Evolutionary conservation across 2,329 filamentous ascomycete species (phyloP).

Genomic region (Onygenales sp.): DNA sequence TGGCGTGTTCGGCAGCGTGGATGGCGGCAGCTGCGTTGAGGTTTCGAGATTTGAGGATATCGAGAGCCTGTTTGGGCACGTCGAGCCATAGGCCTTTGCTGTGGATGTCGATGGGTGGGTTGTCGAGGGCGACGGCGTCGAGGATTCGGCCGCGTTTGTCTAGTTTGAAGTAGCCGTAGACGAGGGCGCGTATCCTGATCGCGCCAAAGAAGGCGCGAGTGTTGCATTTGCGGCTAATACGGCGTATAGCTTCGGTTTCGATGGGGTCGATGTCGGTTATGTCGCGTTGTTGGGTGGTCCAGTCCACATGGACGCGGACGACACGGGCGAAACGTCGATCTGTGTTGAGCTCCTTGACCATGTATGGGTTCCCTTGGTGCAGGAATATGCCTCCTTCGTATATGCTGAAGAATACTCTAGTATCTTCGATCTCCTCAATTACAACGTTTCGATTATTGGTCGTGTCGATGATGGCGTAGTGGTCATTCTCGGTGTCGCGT

Average conservation of each 20-base stretch:
- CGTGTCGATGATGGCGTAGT: constrained; percentile 87
- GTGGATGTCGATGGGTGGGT: constrained; percentile 75
- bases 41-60: constrained; percentile 62
- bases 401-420: constrained; percentile 86
- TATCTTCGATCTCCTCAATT: constrained; percentile 84
- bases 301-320: constrained; percentile 81
- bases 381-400: constrained; percentile 97
- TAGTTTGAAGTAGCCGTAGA: constrained; percentile 97
- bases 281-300: constrained; percentile 88
- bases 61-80: constrained; percentile 67
- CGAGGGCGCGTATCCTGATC: constrained; percentile 76
- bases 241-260: constrained; percentile 79
- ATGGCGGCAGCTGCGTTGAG: constrained; percentile 83
- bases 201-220: constrained; percentile 74
- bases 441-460: constrained; percentile 71
- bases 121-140: constrained; percentile 87
- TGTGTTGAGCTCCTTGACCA: constrained; percentile 79
- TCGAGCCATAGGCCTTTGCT: constrained; percentile 95
- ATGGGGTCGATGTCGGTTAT: constrained; percentile 90
- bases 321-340: constrained; percentile 78
- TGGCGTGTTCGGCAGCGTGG: constrained; percentile 86
- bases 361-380: constrained; percentile 87
- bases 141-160: constrained; percentile 76
- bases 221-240: constrained; percentile 49
- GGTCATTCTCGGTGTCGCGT: constrained; percentile 79